These are phyloP conservation scores for Leccinum griseonigrum DNA, from an alignment of 1,284 basidiomycete genomes.

Conservation along the genomic window DNA sequence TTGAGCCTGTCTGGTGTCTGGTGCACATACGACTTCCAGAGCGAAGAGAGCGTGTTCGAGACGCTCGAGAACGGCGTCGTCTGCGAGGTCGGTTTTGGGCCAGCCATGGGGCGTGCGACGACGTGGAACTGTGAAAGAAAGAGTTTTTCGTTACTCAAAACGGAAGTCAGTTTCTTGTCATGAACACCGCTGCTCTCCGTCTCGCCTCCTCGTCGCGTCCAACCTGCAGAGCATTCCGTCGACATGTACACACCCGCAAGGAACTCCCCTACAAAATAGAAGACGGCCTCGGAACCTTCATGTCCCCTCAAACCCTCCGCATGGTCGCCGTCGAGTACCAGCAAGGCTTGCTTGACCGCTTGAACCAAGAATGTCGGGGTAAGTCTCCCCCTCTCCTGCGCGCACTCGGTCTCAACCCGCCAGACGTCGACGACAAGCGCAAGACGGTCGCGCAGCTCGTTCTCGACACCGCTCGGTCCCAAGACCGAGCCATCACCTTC, in stretches of 20 bases:
- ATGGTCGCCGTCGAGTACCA: slow-evolving; percentile 79
- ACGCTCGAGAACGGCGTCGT: slow-evolving; percentile 30
- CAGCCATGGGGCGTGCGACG: slow-evolving; percentile 28
- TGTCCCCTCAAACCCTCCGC: slow-evolving; percentile 65
- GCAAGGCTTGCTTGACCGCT: slow-evolving; percentile 69
- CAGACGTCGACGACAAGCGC: slow-evolving; percentile 60
- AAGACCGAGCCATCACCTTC: slow-evolving; percentile 71
- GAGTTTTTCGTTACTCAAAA: slow-evolving; percentile 13
- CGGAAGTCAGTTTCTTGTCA: slow-evolving; percentile 18
- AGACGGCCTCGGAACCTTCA: slow-evolving; percentile 70
- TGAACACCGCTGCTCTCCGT: slow-evolving; percentile 28
- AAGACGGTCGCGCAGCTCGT: slow-evolving; percentile 74
- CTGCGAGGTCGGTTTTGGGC: slow-evolving; percentile 37
- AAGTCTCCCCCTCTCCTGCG: slow-evolving; percentile 24
- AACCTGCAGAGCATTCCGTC: slow-evolving; percentile 12
- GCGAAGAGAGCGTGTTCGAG: slow-evolving; percentile 49
- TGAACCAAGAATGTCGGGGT: slow-evolving; percentile 77
- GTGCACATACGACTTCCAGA: slow-evolving; percentile 77
- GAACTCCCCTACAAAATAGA: slow-evolving; percentile 64
- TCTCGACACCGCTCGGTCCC: slow-evolving; percentile 64
- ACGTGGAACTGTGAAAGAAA: slow-evolving; percentile 19
- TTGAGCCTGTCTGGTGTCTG: slow-evolving; percentile 85
- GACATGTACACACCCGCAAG: slow-evolving; percentile 55
- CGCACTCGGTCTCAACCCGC: slow-evolving; percentile 5
- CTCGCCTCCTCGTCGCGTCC: slow-evolving; percentile 25